Evolutionary conservation across 441 rosid species (phyloP), one percentile per base, ranked within the genome.

Genomic region (Monsonia emarginata): DNA sequence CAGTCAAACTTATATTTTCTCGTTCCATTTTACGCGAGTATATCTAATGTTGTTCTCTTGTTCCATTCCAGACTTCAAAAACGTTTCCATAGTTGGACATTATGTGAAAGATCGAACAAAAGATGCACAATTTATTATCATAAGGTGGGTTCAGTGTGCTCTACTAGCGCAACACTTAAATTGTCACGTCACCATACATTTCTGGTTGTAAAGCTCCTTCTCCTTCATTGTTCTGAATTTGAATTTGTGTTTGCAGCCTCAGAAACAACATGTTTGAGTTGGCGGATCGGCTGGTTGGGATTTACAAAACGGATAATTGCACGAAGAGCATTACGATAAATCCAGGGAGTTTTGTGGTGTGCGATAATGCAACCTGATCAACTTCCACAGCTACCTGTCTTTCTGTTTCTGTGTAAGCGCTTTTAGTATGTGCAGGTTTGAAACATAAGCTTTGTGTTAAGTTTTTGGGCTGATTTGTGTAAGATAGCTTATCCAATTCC

Each of bases 191-290:
- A n/a, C n/a, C n/a, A n/a, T n/a, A n/a, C n/a, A n/a, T n/a, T n/a
- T n/a, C n/a, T n/a, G n/a, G n/a, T n/a, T n/a, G n/a, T n/a, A n/a
- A n/a, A n/a, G n/a, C n/a, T n/a, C n/a, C n/a, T n/a, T n/a, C n/a
- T n/a, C n/a, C n/a, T n/a, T n/a, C n/a, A n/a, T 46, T 13, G 25
- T 50, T 5, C 24, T 36, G n/a, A 72, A 24, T 22, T 42, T 25
- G 22, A 11, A n/a, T 19, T 59, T 32, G 21, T 10, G 38, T 64
- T n/a, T 80, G 80, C 96, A 94, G 99, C 80, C 87, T 94, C 21
- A 80, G 97, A 73, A 94, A 94, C 87, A 94, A 94, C 83, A 94
- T 94, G 99, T 94, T 94, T 71, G 99, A 94, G 86, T 76, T 94
- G 79, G 97, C 98, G 5, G 97, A 91, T 83, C 86, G 95, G 64